These are phyloP conservation scores for Dovyalis caffra DNA, from an alignment of 345 rosid genomes.

Conservation along the genomic window DNA sequence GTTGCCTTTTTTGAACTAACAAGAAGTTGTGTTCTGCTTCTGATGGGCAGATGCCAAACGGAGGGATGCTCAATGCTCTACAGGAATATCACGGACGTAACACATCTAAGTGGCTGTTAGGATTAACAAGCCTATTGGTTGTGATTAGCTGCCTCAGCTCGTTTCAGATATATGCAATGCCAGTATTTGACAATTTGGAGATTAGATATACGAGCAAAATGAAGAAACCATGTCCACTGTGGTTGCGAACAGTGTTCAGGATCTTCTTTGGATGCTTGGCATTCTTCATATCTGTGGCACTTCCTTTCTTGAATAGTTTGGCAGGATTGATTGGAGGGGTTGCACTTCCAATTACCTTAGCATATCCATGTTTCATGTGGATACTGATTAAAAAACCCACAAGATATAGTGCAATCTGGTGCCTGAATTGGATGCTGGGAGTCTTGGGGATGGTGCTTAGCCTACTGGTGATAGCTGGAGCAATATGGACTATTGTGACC, in stretches of 20 bases:
- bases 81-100: conserved; percentile 34
- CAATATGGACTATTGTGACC: conserved; percentile 49
- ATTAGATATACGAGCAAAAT: conserved; percentile 40
- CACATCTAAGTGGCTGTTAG: conserved; percentile 36
- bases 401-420: conserved; percentile 32
- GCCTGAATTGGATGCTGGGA: conserved; percentile 41
- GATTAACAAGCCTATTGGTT: conserved; percentile 45
- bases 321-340: conserved; percentile 59
- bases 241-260: conserved; percentile 49
- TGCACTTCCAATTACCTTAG: conserved; percentile 50
- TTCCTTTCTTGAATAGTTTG: conserved; percentile 56
- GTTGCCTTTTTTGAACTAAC: neutral
- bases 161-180: conserved; percentile 65
- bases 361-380: conserved; percentile 65
- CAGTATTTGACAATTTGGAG: conserved; percentile 57
- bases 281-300: conserved; percentile 48
- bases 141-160: conserved; percentile 53
- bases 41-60: conserved; percentile 38
- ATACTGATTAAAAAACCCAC: conserved; percentile 42
- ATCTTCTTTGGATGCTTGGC: conserved; percentile 46
- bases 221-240: conserved; percentile 49
- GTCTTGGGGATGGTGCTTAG: conserved; percentile 44
- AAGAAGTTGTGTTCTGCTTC: neutral
- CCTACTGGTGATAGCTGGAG: conserved; percentile 33
- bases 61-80: conserved; percentile 43